Conservation (phyloP, 352 stramenopile genomes). For the Phytophthora syringae region DNA sequence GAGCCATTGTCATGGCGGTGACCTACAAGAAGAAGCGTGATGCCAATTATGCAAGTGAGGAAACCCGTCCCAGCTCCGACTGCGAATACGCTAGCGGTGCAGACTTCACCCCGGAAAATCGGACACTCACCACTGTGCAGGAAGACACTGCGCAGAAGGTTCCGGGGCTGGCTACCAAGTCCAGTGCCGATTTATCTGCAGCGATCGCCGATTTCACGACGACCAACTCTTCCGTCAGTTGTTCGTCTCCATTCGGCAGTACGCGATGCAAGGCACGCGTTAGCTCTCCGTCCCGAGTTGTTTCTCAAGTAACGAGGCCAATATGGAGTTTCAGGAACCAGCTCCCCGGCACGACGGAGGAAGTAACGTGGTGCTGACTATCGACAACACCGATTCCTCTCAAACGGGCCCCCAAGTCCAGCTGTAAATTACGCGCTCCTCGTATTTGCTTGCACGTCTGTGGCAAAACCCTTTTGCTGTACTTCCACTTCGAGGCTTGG, state of each 20-base stretch:
- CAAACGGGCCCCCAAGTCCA: constrained; percentile 31
- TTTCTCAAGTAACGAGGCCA: constrained; percentile 30
- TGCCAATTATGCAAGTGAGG: neutral
- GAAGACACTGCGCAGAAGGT: constrained; percentile 13
- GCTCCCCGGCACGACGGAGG: constrained; percentile 17
- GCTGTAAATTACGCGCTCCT: constrained; percentile 34
- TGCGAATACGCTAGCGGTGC: constrained; percentile 37
- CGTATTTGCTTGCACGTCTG: constrained; percentile 6
- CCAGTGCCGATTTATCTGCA: neutral
- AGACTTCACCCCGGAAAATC: constrained; percentile 37
- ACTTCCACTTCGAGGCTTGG: too few species aligned
- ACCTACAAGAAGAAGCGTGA: constrained; percentile 50
- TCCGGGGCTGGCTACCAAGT: neutral
- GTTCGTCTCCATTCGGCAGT: constrained; percentile 32
- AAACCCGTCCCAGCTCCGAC: constrained; percentile 15
- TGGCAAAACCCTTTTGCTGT: too few species aligned
- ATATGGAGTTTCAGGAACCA: constrained; percentile 37
- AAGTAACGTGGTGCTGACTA: constrained; percentile 37
- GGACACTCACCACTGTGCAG: constrained; percentile 16
- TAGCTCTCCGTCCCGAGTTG: constrained; percentile 32
- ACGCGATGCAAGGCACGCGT: constrained; percentile 29
- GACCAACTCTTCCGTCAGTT: constrained; percentile 20
- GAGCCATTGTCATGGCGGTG: constrained; percentile 44
- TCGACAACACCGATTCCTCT: constrained; percentile 28
- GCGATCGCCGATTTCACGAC: constrained; percentile 27